Conservation (phyloP, 2,329 filamentous ascomycete genomes). For the Hypocreales sp. region DNA sequence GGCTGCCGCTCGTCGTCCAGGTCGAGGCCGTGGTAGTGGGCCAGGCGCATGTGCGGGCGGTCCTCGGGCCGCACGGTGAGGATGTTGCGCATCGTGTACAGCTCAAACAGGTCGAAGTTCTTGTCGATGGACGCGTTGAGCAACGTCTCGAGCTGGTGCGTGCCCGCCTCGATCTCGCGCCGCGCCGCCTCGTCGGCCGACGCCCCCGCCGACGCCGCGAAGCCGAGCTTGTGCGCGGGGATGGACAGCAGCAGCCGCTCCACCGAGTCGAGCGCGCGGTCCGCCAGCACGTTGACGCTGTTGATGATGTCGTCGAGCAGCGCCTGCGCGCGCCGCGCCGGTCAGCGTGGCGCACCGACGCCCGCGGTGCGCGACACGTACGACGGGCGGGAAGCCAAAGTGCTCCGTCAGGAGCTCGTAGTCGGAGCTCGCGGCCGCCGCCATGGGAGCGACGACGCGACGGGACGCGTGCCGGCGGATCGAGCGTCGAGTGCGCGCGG, state of each 20-base stretch:
- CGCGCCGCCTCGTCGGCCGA: conserved; percentile 24
- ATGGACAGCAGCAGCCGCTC: conserved; percentile 67
- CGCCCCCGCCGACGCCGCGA: conserved; percentile 21
- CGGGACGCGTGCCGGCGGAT: too few species aligned
- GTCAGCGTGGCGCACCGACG: too few species aligned
- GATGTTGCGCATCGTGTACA: conserved; percentile 81
- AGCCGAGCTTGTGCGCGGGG: conserved; percentile 67
- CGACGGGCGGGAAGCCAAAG: conserved; percentile 84
- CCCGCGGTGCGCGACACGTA: conserved; percentile 33
- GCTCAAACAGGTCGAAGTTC: conserved; percentile 75
- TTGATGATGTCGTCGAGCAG: conserved; percentile 98
- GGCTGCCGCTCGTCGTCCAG: conserved; percentile 15
- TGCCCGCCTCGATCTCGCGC: conserved; percentile 73
- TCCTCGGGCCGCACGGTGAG: conserved; percentile 54
- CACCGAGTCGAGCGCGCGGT: conserved; percentile 75
- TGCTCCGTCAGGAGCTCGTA: conserved; percentile 80
- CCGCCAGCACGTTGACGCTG: conserved; percentile 83
- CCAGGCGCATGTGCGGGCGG: conserved; percentile 62
- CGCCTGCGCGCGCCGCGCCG: too few species aligned
- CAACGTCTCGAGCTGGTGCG: conserved; percentile 71
- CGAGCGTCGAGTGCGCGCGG: neutral
- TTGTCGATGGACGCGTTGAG: conserved; percentile 70
- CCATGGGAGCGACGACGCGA: conserved; percentile 11
- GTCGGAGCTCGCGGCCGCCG: conserved; percentile 25
- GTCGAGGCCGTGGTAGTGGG: conserved; percentile 64